Percentiles rank a stretch among this genome's conserved stretches.
These are phyloP conservation scores for Aspergillus viridinutans DNA, from an alignment of 2,329 filamentous ascomycete genomes.

Conservation along the genomic window DNA sequence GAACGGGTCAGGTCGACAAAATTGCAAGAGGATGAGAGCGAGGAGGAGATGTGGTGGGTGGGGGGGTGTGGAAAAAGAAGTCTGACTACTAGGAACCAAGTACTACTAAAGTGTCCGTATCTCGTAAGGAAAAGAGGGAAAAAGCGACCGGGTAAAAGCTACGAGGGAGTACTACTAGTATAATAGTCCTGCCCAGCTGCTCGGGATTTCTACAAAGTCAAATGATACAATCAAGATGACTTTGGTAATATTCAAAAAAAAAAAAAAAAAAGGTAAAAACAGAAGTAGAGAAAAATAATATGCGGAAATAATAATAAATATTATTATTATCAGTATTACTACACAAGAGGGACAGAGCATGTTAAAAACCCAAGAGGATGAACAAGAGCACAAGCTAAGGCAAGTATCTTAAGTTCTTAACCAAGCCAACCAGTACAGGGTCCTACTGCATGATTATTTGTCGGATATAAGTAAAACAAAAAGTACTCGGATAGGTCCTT, in stretches of 20 bases:
- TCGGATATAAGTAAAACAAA: not conserved
- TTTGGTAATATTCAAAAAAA: not conserved
- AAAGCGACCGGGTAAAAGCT: not conserved
- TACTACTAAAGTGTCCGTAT: not conserved
- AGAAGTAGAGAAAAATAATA: conserved; percentile 1
- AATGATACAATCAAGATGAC: not conserved
- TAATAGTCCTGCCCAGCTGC: not conserved
- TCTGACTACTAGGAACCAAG: not conserved
- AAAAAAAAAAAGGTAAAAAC: not conserved
- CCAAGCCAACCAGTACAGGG: too few relatives aligned
- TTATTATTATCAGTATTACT: too few relatives aligned
- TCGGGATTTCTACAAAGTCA: not conserved
- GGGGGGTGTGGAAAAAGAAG: not conserved
- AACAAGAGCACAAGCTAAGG: not conserved
- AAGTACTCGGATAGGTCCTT: not conserved
- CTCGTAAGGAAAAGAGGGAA: not conserved
- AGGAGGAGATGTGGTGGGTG: not conserved
- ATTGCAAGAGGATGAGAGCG: conserved; percentile 2
- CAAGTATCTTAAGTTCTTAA: not conserved
- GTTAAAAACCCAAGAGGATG: not conserved
- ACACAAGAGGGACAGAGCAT: too few relatives aligned
- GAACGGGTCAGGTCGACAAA: not conserved
- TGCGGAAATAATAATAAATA: not conserved
- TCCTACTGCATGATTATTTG: not conserved
- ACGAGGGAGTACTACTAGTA: not conserved